Conservation (phyloP, 2,329 filamentous ascomycete genomes). For the Daldinia sp. region DNA sequence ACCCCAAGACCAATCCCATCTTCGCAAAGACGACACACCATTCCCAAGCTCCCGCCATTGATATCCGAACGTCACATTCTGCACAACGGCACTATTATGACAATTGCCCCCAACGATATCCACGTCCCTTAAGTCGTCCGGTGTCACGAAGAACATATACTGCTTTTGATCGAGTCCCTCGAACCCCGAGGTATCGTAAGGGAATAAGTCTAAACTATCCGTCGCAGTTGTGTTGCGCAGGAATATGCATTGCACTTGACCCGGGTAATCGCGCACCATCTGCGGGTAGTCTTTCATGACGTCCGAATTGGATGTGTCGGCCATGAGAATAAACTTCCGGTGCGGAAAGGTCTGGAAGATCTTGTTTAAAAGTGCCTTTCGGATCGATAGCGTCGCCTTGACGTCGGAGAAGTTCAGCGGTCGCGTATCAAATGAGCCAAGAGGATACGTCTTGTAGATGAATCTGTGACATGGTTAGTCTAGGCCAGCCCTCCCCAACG, state of each 20-base stretch:
- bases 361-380: constrained; percentile 73
- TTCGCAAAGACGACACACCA: constrained; percentile 18
- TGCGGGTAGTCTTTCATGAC: constrained; percentile 73
- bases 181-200: constrained; percentile 78
- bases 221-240: constrained; percentile 78
- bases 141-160: constrained; percentile 83
- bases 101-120: constrained; percentile 75
- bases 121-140: constrained; percentile 71
- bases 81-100: constrained; percentile 68
- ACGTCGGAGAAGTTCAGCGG: constrained; percentile 83
- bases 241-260: constrained; percentile 80
- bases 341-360: constrained; percentile 78
- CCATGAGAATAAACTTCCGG: constrained; percentile 78
- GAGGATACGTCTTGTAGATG: constrained; percentile 80
- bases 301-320: constrained; percentile 79
- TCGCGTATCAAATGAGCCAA: constrained; percentile 79
- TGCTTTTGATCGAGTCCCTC: constrained; percentile 68
- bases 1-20: constrained; percentile 29
- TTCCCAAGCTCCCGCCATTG: constrained; percentile 63
- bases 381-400: constrained; percentile 74
- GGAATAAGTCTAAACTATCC: constrained; percentile 72
- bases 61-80: constrained; percentile 76
- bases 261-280: constrained; percentile 71
- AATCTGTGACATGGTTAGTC: constrained; percentile 50
- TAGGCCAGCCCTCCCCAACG: not conserved